Evolutionary conservation across 257 asterid species (phyloP).

Genomic region (Solanum gracilifrons): DNA sequence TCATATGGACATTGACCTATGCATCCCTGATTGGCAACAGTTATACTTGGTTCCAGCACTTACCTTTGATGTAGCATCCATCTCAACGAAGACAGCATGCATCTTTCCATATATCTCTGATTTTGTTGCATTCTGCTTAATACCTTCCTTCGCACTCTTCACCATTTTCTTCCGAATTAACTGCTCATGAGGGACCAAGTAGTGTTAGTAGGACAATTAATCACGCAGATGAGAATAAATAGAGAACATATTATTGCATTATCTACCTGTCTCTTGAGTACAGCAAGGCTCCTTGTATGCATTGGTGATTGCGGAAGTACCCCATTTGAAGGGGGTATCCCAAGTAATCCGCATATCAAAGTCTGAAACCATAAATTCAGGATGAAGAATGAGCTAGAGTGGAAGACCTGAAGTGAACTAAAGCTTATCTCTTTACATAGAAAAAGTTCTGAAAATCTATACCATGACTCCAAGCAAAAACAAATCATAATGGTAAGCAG

Average conservation of each 20-base stretch:
- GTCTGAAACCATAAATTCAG: slow-evolving; percentile 37
- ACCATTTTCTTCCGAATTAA: slow-evolving; percentile 73
- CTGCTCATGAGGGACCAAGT: slow-evolving; percentile 21
- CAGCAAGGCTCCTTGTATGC: slow-evolving; percentile 95
- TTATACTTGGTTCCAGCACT: slow-evolving; percentile 4
- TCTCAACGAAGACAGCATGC: slow-evolving; percentile 81
- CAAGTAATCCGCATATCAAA: slow-evolving; percentile 84
- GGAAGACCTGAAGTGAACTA: neutral
- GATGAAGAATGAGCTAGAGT: neutral
- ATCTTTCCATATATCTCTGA: slow-evolving; percentile 80
- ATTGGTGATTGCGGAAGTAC: slow-evolving; percentile 99
- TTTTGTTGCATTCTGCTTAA: slow-evolving; percentile 61
- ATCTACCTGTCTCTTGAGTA: slow-evolving; percentile 76
- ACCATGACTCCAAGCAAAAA: slow-evolving; percentile 77
- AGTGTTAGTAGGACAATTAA: neutral
- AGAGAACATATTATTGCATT: neutral
- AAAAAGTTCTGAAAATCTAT: neutral
- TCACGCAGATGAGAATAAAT: neutral
- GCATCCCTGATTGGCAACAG: neutral
- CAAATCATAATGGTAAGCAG: slow-evolving; percentile 80
- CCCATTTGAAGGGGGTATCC: slow-evolving; percentile 97
- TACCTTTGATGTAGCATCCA: slow-evolving; percentile 65
- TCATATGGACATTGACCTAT: neutral
- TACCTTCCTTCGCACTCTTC: slow-evolving; percentile 65
- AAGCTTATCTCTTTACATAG: neutral